phyloP scores from a whole-genome alignment of 2,329 filamentous ascomycete genomes.

The Alternaria gansuensis region DNA sequence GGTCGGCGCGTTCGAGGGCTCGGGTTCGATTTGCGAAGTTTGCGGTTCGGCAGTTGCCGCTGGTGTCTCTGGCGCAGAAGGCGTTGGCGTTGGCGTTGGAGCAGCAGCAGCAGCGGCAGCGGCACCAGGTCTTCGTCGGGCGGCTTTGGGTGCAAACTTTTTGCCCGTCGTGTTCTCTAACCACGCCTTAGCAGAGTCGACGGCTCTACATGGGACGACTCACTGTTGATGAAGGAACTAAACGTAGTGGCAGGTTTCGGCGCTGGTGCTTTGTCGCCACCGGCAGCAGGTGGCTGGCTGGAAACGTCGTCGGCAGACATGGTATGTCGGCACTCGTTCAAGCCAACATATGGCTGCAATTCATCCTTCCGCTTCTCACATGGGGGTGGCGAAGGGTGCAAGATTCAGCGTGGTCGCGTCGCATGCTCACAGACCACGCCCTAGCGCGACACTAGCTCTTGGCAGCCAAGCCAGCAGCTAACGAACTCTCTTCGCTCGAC shows the following conservation, averaged over 20 bases:
- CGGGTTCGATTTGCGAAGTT: constrained; percentile 18
- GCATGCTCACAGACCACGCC: constrained; percentile 15
- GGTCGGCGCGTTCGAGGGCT: constrained; percentile 20
- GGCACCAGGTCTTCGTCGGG: constrained; percentile 54
- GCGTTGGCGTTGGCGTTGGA: neutral
- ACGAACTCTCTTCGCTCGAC: constrained; percentile 34
- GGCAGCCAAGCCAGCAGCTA: constrained; percentile 15
- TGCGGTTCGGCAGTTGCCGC: constrained; percentile 27
- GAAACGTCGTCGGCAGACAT: constrained; percentile 45
- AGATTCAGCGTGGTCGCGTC: constrained; percentile 12
- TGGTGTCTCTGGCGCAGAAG: constrained; percentile 21
- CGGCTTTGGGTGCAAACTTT: constrained; percentile 60
- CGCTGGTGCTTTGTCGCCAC: constrained; percentile 29
- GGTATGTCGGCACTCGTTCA: constrained; percentile 1
- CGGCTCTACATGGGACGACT: constrained; percentile 22
- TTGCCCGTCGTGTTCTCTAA: constrained; percentile 56
- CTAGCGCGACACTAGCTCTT: constrained; percentile 22
- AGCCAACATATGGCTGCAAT: neutral
- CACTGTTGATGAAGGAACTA: constrained; percentile 47
- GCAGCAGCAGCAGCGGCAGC: constrained; percentile 30
- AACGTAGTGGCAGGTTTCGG: constrained; percentile 33
- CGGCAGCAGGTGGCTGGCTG: constrained; percentile 21
- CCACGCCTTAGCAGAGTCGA: constrained; percentile 27
- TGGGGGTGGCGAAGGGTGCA: neutral
- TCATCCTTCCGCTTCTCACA: constrained; percentile 5